A percentile compares a stretch with the other conserved stretches of the same genome.
phyloP scores from a whole-genome alignment of 352 stramenopile genomes.

The Aphanomyces stellatus region DNA sequence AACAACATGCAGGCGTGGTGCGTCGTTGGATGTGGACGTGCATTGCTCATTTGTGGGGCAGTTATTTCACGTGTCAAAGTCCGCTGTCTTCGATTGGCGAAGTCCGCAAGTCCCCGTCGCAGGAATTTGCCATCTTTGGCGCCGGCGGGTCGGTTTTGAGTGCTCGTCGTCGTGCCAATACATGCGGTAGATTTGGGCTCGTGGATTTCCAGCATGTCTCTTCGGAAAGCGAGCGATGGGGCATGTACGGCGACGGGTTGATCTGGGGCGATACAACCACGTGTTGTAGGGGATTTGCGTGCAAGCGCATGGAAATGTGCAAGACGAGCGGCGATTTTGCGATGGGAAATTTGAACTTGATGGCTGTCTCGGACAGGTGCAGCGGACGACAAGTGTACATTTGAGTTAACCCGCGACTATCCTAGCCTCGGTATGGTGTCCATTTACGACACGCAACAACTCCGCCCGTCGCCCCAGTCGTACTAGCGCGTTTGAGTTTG shows the following conservation, averaged over 20 bases:
- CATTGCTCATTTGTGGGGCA: slow-evolving; percentile 15
- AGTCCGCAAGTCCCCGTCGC: slow-evolving; percentile 38
- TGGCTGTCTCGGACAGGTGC: slow-evolving; percentile 71
- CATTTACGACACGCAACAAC: slow-evolving; percentile 33
- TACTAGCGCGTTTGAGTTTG: neutral
- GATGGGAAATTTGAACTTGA: slow-evolving; percentile 31
- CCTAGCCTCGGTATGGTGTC: slow-evolving; percentile 42
- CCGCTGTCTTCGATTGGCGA: slow-evolving; percentile 41
- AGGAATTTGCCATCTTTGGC: slow-evolving; percentile 55
- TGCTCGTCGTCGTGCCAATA: too few species aligned
- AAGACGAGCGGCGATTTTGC: slow-evolving; percentile 74
- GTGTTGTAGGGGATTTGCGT: neutral
- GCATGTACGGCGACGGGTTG: slow-evolving; percentile 26
- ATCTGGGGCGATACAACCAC: neutral
- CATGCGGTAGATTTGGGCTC: slow-evolving; percentile 32
- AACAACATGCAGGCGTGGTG: slow-evolving; percentile 38
- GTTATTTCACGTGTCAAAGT: slow-evolving; percentile 41
- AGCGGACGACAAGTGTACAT: slow-evolving; percentile 3
- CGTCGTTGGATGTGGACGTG: neutral
- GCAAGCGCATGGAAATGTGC: slow-evolving; percentile 25
- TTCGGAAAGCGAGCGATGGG: slow-evolving; percentile 27
- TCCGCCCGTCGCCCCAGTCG: neutral
- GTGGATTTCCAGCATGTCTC: slow-evolving; percentile 25
- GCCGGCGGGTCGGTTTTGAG: slow-evolving; percentile 49
- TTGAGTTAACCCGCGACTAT: neutral